Base-by-base conservation (phyloP, 352 stramenopile species). In the Pilasporangium apinafurcum region DNA sequence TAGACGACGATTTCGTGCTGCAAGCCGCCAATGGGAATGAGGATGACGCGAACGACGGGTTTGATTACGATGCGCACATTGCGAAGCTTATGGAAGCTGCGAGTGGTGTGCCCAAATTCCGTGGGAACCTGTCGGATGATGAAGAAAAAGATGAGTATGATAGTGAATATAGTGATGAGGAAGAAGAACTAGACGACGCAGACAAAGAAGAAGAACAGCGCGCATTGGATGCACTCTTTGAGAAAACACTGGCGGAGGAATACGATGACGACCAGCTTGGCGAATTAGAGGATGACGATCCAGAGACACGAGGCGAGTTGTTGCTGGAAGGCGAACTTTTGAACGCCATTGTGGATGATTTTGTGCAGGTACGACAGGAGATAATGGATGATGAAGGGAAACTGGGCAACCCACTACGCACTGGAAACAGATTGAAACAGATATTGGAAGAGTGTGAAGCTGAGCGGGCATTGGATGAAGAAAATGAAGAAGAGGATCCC, bases 11-110 rank as follows among this genome's bases (percentile, higher is more conserved):
- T 44, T 97, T 97, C 38, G 63, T 97, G 51, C 34, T 67, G 28
- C 80, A 96, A 46, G 87, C 87, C 0, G 67, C 84, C 13, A 65
- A 72, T 18, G 42, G 35, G 1, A 68, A 86, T 3, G 59, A 53
- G 13, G 59, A 59, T n/a, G 52, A 37, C 25, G 53, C 20, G 0
- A 22, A 21, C 4, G 82, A 84, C 36, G 84, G 69, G 7, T 97
- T 97, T 56, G 89, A 97, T 53, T 97, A 96, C 55, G 88, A 97
- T 36, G 84, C 84, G 16, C 90, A 97, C 51, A 96, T 97, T 51
- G 86, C 83, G 26, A 92, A 87, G 51, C 70, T 97, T 18, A 96
- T 97, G 81, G 84, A 83, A 8, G 75, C 84, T 4, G 84, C 84
- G 1, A 89, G 77, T 22, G 79, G 81, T 37, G 61, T 90, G 4